These are phyloP conservation scores for Xerocomellus intermedius DNA, from an alignment of 768 basidiomycete species.

Conservation along the genomic window DNA sequence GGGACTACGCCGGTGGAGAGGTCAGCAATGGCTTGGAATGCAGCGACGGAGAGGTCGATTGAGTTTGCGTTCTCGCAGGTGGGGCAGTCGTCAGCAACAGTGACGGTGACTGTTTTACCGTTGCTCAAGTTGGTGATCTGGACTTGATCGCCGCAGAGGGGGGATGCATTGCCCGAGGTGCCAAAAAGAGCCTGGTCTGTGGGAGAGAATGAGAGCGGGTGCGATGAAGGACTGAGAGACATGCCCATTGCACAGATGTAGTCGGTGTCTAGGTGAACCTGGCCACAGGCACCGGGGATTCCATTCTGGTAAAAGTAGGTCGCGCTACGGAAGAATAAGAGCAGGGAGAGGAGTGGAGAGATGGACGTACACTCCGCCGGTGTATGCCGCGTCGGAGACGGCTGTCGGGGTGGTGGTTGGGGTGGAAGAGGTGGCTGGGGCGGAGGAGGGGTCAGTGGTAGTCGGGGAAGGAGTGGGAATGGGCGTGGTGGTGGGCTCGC, in stretches of 20 bases:
- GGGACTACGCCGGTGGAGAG: slow-evolving; percentile 51
- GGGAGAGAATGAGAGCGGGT: slow-evolving; percentile 2
- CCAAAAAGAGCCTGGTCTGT: slow-evolving; percentile 56
- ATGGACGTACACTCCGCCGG: slow-evolving; percentile 45
- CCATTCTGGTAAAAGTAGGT: slow-evolving; percentile 74
- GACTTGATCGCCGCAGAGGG: slow-evolving; percentile 65
- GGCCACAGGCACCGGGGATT: slow-evolving; percentile 78
- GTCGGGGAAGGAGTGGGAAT: not conserved
- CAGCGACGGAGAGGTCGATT: slow-evolving; percentile 70
- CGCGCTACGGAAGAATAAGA: slow-evolving; percentile 38
- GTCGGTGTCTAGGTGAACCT: slow-evolving; percentile 51
- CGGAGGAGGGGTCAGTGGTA: not conserved
- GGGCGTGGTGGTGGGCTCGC: no score
- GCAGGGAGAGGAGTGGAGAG: not conserved
- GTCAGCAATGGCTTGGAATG: slow-evolving; percentile 55
- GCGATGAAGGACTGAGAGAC: slow-evolving; percentile 13
- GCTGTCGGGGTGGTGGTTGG: not conserved
- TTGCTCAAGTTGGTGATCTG: slow-evolving; percentile 59
- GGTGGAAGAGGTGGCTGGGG: not conserved
- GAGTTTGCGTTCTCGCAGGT: slow-evolving; percentile 65
- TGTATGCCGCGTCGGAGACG: slow-evolving; percentile 26
- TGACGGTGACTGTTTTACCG: slow-evolving; percentile 53
- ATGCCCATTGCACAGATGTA: slow-evolving; percentile 63
- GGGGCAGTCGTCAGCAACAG: slow-evolving; percentile 80
- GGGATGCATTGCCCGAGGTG: slow-evolving; percentile 42